Evolutionary conservation across 306 rosid species (phyloP), one percentile per base, ranked within the genome.

Genomic region (Lathyrus sativus): DNA sequence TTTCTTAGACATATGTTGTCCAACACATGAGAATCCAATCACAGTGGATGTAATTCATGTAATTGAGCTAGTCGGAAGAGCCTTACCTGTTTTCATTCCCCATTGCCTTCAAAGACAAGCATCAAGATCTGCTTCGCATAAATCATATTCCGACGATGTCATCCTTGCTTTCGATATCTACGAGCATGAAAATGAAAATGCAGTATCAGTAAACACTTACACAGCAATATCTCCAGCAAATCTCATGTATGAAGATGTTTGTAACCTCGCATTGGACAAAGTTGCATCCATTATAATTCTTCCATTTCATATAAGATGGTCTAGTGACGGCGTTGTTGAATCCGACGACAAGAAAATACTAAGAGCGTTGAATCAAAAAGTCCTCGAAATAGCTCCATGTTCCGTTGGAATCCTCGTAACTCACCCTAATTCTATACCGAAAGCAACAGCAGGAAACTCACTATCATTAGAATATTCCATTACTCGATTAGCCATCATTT

Each of bases 291-390:
- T 84, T 0, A 73, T 87, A 2, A 7, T 87, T 12, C 89, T 87
- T 11, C 91, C 89, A 0, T 87, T 87, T 28, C 87, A 87, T 56
- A 67, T 71, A 26, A 79, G 65, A 67, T 84, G 89, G 89, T 38
- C 79, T 0, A 8, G 4, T 1, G 87, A 79, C 3, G 89, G 89
- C 9, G 33, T 26, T 3, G 7, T 86, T 0, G 82, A 79, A 54
- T 76, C 71, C 0, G 78, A 84, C 2, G 88, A 86, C 46, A 77
- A 63, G 24, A 62, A 59, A 38, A 42, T 73, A 11, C 14, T 54
- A 11, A 77, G 84, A 62, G 13, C 68, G 6, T 26, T 87, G 6
- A 87, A 87, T 43, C 10, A 39, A 11, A 75, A 28, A 44, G 89
- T 84, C 1, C 65, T 87, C 0, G 79, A 81, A 58, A 55, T 46